Conservation (phyloP, 768 basidiomycete species). For the Polyporus arcularius region DNA sequence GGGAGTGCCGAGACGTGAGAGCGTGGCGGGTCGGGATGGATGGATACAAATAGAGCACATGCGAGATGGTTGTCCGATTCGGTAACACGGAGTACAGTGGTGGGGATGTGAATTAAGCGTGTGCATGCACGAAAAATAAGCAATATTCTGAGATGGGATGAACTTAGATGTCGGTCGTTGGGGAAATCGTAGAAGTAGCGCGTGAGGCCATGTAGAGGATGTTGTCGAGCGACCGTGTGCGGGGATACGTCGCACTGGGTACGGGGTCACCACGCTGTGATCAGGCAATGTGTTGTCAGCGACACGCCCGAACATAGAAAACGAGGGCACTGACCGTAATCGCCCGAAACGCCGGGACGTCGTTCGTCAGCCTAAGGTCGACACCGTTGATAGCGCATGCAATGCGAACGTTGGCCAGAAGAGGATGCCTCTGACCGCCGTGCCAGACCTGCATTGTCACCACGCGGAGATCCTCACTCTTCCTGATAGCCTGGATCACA, state of each 20-base stretch:
- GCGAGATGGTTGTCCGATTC: slow-evolving; percentile 9
- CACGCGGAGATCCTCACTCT: slow-evolving; percentile 42
- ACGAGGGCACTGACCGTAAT: slow-evolving; percentile 43
- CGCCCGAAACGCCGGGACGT: slow-evolving; percentile 55
- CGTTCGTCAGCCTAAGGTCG: slow-evolving; percentile 49
- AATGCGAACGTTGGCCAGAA: slow-evolving; percentile 57
- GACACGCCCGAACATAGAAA: neutral
- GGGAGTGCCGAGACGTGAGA: slow-evolving; percentile 11
- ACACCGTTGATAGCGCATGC: slow-evolving; percentile 66
- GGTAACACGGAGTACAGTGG: slow-evolving; percentile 13
- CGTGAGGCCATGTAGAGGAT: slow-evolving; percentile 20
- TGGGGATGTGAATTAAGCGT: slow-evolving; percentile 9
- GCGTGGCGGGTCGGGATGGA: neutral
- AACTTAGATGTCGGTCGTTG: slow-evolving; percentile 6
- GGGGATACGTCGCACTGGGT: slow-evolving; percentile 22
- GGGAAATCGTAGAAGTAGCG: slow-evolving; percentile 1
- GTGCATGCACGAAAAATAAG: neutral
- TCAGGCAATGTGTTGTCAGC: slow-evolving; percentile 5
- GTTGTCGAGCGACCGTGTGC: slow-evolving; percentile 16
- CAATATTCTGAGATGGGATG: neutral
- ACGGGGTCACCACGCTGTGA: slow-evolving; percentile 22
- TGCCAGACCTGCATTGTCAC: slow-evolving; percentile 59
- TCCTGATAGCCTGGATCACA: slow-evolving; percentile 57
- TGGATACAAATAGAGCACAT: slow-evolving; percentile 21
- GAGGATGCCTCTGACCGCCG: slow-evolving; percentile 49